Conservation (phyloP, 2,329 filamentous ascomycete genomes). For the Chrysoporthe austroafricana region DNA sequence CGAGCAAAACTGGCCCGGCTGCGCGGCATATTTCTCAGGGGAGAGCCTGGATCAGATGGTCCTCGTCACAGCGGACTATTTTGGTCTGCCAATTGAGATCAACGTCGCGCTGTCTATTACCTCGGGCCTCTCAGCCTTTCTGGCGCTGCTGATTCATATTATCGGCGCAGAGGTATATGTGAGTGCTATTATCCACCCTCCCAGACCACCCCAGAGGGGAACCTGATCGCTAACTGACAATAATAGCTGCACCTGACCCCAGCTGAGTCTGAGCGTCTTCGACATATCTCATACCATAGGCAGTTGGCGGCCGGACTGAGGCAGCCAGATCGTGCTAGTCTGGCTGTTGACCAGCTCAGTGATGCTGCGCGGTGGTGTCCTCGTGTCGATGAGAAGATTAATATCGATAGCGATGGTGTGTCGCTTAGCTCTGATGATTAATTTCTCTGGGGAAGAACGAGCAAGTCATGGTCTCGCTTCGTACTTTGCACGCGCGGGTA, state of each 20-base stretch:
- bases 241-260: constrained; percentile 56
- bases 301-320: constrained; percentile 58
- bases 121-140: constrained; percentile 59
- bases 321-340: constrained; percentile 51
- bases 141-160: constrained; percentile 56
- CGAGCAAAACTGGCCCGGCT: constrained; percentile 48
- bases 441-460: background rate
- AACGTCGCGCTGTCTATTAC: constrained; percentile 49
- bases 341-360: constrained; percentile 47
- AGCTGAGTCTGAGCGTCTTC: constrained; percentile 55
- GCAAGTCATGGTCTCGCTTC: background rate
- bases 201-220: too few species aligned
- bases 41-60: constrained; percentile 34
- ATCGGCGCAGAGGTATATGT: constrained; percentile 54
- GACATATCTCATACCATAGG: constrained; percentile 58
- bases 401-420: background rate
- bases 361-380: constrained; percentile 37
- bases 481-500: background rate
- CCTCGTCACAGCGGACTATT: constrained; percentile 41
- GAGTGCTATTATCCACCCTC: constrained; percentile 30
- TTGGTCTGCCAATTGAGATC: constrained; percentile 36
- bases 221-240: background rate
- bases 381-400: background rate
- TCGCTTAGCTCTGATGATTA: background rate
- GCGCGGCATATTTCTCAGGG: constrained; percentile 43